Evolutionary conservation across 345 rosid species (phyloP).

Genomic region (Dipteronia sinensis): DNA sequence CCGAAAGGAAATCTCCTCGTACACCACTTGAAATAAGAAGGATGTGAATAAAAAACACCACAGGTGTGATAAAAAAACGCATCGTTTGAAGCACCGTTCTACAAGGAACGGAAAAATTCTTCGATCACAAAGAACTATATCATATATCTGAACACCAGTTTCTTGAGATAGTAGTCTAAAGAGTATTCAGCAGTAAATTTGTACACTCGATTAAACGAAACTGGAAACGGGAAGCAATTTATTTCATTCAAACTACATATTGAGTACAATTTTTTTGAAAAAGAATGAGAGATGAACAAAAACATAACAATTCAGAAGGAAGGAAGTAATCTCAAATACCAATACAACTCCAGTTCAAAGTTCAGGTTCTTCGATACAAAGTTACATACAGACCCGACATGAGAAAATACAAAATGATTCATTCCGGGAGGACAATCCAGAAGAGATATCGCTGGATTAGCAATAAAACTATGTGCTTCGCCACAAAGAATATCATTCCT

Average conservation of each 20-base stretch:
- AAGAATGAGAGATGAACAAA: constrained; percentile 22
- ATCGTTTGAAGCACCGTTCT: no score
- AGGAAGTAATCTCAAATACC: constrained; percentile 9
- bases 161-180: not conserved
- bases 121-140: not conserved
- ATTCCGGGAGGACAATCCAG: constrained; percentile 15
- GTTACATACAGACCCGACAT: constrained; percentile 34
- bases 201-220: not conserved
- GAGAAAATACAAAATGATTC: constrained; percentile 34
- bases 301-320: constrained; percentile 18
- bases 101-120: not conserved
- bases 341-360: constrained; percentile 22
- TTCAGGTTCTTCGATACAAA: constrained; percentile 26
- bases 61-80: no score
- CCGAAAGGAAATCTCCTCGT: no score
- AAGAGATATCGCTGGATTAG: constrained; percentile 25
- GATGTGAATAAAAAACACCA: no score
- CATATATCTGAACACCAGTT: no score
- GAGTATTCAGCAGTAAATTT: no score
- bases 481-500: constrained; percentile 52
- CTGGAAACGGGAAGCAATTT: not conserved
- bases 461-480: constrained; percentile 6
- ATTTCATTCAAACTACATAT: constrained; percentile 35
- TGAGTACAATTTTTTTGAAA: constrained; percentile 13
- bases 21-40: no score